These are phyloP conservation scores for Lactarius vividus DNA, from an alignment of 768 basidiomycete species.

Conservation along the genomic window DNA sequence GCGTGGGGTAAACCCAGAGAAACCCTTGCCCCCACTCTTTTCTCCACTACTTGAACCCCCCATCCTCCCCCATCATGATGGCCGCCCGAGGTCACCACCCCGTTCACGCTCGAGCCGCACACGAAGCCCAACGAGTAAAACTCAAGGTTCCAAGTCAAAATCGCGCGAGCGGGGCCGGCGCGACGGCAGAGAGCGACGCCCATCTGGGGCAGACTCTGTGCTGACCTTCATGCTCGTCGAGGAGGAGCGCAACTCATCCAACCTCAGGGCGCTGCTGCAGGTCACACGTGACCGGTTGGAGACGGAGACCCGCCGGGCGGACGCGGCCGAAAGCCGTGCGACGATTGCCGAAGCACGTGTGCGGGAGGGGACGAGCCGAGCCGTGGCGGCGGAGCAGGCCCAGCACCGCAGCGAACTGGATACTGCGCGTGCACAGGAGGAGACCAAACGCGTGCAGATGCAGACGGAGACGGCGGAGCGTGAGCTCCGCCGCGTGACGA, in stretches of 20 bases:
- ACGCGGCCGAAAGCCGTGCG: conserved; percentile 27
- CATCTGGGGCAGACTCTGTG: conserved; percentile 24
- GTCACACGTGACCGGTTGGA: conserved; percentile 26
- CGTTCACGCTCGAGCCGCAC: conserved; percentile 7
- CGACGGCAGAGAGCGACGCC: conserved; percentile 13
- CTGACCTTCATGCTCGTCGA: conserved; percentile 28
- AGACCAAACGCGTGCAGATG: conserved; percentile 27
- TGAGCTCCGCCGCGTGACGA: conserved; percentile 23
- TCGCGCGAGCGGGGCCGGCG: conserved; percentile 22
- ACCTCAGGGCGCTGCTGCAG: conserved; percentile 26
- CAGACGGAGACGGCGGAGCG: conserved; percentile 27
- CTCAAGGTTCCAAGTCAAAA: conserved; percentile 17
- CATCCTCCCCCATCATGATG: not conserved
- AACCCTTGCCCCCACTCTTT: conserved; percentile 4
- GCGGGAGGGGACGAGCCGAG: conserved; percentile 20
- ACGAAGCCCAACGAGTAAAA: conserved; percentile 21
- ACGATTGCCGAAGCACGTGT: conserved; percentile 25
- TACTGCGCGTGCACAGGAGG: conserved; percentile 26
- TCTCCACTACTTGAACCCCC: conserved; percentile 14
- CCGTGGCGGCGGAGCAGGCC: conserved; percentile 21
- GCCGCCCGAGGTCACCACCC: not conserved
- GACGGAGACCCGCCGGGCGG: conserved; percentile 24
- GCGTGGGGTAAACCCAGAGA: conserved; percentile 1
- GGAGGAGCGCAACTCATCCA: conserved; percentile 28
- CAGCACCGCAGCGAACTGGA: conserved; percentile 25